These are phyloP conservation scores for Cercospora zeae-maydis DNA, from an alignment of 2,329 filamentous ascomycete genomes.

Conservation along the genomic window DNA sequence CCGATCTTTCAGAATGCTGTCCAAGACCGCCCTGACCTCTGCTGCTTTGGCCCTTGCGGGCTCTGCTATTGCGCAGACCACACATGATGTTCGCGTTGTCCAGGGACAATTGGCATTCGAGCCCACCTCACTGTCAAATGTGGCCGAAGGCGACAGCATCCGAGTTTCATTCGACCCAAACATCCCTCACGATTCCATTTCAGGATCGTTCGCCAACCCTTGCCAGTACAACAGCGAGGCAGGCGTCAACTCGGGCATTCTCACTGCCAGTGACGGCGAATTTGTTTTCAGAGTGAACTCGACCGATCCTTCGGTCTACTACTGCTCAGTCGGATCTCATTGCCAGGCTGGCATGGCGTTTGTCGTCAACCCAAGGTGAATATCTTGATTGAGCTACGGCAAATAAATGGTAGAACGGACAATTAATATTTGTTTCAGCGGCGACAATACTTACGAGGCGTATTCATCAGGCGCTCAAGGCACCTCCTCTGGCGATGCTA, in stretches of 20 bases:
- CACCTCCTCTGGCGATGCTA: not conserved
- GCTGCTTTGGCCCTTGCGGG: constrained; percentile 1
- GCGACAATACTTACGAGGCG: not conserved
- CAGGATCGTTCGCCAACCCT: constrained; percentile 4
- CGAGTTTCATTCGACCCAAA: constrained; percentile 5
- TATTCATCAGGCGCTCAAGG: not conserved
- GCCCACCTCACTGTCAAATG: constrained; percentile 8
- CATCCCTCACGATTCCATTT: constrained; percentile 4
- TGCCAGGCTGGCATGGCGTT: constrained; percentile 12
- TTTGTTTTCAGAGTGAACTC: constrained; percentile 13
- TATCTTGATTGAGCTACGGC: not conserved
- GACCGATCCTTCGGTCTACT: constrained; percentile 6
- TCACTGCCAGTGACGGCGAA: constrained; percentile 7
- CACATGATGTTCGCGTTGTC: constrained; percentile 5
- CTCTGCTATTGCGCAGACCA: constrained; percentile 4
- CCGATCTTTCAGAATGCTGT: constrained; percentile 10
- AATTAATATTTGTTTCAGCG: not conserved
- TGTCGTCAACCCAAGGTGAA: constrained; percentile 10
- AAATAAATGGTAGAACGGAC: too few species aligned
- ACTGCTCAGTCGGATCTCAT: constrained; percentile 9
- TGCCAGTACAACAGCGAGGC: constrained; percentile 8
- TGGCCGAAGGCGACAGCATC: constrained; percentile 9
- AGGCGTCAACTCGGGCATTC: constrained; percentile 5
- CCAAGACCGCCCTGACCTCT: constrained; percentile 7
- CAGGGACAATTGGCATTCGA: constrained; percentile 1